Evolutionary conservation across 306 rosid genomes (phyloP).

Genomic region (Cucumis hystrix): DNA sequence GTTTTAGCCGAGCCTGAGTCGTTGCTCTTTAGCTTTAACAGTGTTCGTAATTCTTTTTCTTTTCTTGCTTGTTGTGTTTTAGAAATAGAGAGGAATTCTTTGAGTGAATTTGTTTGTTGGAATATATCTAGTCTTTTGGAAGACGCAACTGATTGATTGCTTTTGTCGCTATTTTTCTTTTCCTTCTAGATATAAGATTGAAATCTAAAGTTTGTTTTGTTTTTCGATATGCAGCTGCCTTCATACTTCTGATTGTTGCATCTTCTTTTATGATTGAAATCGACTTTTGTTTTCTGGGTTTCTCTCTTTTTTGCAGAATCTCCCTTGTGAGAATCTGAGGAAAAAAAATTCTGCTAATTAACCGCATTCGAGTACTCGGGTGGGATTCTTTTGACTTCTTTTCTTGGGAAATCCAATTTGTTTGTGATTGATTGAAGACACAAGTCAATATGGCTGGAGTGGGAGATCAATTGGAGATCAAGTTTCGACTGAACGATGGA

Average conservation of each 20-base stretch:
- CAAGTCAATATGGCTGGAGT: slow-evolving; percentile 42
- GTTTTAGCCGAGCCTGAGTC: not conserved
- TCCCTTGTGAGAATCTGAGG: not conserved
- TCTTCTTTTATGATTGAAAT: not conserved
- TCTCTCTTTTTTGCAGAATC: slow-evolving; percentile 1
- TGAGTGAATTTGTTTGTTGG: not conserved
- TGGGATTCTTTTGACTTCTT: not conserved
- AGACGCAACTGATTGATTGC: not conserved
- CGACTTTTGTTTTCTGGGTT: not conserved
- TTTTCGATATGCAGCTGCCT: not conserved
- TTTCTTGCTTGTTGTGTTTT: not conserved
- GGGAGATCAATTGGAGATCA: slow-evolving; percentile 74
- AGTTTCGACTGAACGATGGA: slow-evolving; percentile 74
- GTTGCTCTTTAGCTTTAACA: not conserved
- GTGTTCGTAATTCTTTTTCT: not conserved
- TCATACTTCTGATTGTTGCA: not conserved
- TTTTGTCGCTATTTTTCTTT: not conserved
- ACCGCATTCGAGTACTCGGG: not conserved
- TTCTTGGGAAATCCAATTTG: not conserved
- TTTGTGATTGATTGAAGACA: not conserved
- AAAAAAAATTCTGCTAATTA: not conserved
- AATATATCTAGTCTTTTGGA: not conserved
- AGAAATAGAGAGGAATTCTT: not conserved
- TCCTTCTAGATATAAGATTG: not conserved
- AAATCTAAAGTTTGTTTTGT: not conserved